A percentile compares a stretch with the other conserved stretches of the same genome.
These are phyloP conservation scores for Populus davidiana DNA, from an alignment of 345 rosid species.

Conservation along the genomic window DNA sequence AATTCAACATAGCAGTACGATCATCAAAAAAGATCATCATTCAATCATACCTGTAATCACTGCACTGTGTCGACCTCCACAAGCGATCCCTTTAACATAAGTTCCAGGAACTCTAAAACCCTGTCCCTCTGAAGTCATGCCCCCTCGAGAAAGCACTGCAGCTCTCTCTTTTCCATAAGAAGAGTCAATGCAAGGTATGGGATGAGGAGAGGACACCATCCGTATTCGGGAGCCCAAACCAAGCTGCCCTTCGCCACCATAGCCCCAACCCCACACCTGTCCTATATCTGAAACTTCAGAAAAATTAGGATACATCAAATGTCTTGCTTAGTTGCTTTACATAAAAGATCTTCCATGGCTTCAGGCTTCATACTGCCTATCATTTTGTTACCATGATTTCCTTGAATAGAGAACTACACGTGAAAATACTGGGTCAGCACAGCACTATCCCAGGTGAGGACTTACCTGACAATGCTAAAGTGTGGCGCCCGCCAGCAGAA, in stretches of 20 bases:
- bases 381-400: constrained; percentile 7
- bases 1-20: not conserved
- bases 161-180: constrained; percentile 56
- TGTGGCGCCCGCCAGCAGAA: constrained; percentile 98
- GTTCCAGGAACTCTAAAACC: constrained; percentile 69
- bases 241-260: constrained; percentile 99
- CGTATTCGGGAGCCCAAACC: constrained; percentile 93
- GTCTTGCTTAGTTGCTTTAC: constrained; percentile 22
- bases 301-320: constrained; percentile 38
- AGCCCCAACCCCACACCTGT: constrained; percentile 99
- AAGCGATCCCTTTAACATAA: constrained; percentile 77
- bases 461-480: constrained; percentile 87
- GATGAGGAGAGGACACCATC: constrained; percentile 95
- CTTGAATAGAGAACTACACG: constrained; percentile 10
- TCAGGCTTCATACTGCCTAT: constrained; percentile 14
- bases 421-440: constrained; percentile 4
- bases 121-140: constrained; percentile 55
- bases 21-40: not conserved
- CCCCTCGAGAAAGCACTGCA: constrained; percentile 43
- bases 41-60: constrained; percentile 65
- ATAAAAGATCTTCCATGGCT: constrained; percentile 21
- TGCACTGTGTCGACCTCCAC: constrained; percentile 98
- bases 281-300: constrained; percentile 71
- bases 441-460: constrained; percentile 4
- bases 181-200: constrained; percentile 67